A percentile compares a stretch with the other conserved stretches of the same genome.
Conservation (phyloP, 805 yeast genomes). For the Yarrowia bubula region DNA sequence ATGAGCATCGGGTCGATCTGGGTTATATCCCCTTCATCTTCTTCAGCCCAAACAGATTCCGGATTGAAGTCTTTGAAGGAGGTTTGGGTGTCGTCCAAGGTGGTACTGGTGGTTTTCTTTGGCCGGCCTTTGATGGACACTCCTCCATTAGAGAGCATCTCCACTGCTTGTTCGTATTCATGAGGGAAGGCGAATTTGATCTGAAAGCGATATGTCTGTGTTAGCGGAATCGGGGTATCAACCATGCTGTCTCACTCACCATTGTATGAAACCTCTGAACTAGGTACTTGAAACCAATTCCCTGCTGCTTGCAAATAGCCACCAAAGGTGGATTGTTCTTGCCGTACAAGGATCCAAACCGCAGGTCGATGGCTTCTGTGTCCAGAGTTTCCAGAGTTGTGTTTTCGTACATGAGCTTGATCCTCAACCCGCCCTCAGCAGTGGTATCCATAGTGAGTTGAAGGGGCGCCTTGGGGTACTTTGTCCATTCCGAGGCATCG, state of each 20-base stretch:
- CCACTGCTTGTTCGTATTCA: background rate
- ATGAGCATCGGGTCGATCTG: background rate
- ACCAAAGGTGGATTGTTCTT: slow-evolving; percentile 1
- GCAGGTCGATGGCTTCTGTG: background rate
- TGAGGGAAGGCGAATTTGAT: background rate
- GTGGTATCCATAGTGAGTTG: background rate
- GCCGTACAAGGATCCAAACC: background rate
- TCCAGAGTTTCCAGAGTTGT: background rate
- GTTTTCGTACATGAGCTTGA: background rate
- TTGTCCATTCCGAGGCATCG: slow-evolving; percentile 1
- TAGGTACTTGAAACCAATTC: slow-evolving; percentile 18
- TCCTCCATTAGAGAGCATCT: background rate
- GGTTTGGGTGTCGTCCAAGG: background rate
- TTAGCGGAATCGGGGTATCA: background rate
- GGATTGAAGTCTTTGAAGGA: slow-evolving; percentile 10
- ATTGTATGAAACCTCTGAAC: background rate
- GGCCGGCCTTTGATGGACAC: background rate
- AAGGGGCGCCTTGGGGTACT: background rate
- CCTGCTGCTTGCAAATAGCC: slow-evolving; percentile 4
- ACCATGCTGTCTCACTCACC: background rate
- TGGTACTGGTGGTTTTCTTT: background rate
- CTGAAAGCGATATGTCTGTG: slow-evolving; percentile 23
- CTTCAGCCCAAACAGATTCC: background rate
- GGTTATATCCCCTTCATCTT: background rate
- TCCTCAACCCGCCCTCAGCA: background rate